Evolutionary conservation across 345 rosid genomes (phyloP).

Genomic region (Gynandropsis gynandra): DNA sequence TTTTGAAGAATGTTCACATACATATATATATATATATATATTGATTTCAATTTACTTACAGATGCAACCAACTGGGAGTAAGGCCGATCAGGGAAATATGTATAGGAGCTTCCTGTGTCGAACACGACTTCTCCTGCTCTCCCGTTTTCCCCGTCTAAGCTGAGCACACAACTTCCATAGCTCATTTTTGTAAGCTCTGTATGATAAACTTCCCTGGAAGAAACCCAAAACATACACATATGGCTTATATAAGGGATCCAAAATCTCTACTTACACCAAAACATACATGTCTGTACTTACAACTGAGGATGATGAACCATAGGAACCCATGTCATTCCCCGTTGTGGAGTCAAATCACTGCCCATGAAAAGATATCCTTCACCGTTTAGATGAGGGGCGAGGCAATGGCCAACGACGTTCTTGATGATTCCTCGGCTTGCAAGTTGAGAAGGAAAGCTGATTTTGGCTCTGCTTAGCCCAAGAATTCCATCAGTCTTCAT

Average conservation of each 20-base stretch:
- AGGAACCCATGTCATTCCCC: slow-evolving; percentile 84
- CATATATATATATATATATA: too few species aligned
- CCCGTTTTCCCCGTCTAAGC: slow-evolving; percentile 37
- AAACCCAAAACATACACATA: neutral
- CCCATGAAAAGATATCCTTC: slow-evolving; percentile 93
- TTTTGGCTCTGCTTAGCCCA: slow-evolving; percentile 76
- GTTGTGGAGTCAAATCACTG: slow-evolving; percentile 58
- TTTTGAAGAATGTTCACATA: too few species aligned
- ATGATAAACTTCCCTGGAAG: slow-evolving; percentile 51
- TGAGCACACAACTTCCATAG: slow-evolving; percentile 52
- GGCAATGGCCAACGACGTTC: slow-evolving; percentile 87
- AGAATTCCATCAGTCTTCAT: slow-evolving; percentile 82
- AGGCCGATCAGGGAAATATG: slow-evolving; percentile 67
- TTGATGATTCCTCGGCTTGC: slow-evolving; percentile 69
- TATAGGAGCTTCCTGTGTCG: slow-evolving; percentile 91
- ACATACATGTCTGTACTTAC: slow-evolving; percentile 37
- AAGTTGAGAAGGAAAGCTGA: slow-evolving; percentile 93
- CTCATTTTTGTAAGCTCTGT: slow-evolving; percentile 48
- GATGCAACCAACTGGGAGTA: slow-evolving; percentile 57
- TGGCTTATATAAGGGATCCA: neutral
- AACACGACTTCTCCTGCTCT: slow-evolving; percentile 43
- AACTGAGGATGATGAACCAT: slow-evolving; percentile 46
- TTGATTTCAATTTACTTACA: slow-evolving; percentile 37
- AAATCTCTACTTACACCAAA: too few species aligned
- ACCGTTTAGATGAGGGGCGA: slow-evolving; percentile 39